A percentile compares a stretch with the other conserved stretches of the same genome.
Conservation (phyloP, 257 asterid genomes). For the Jacaranda mimosifolia region DNA sequence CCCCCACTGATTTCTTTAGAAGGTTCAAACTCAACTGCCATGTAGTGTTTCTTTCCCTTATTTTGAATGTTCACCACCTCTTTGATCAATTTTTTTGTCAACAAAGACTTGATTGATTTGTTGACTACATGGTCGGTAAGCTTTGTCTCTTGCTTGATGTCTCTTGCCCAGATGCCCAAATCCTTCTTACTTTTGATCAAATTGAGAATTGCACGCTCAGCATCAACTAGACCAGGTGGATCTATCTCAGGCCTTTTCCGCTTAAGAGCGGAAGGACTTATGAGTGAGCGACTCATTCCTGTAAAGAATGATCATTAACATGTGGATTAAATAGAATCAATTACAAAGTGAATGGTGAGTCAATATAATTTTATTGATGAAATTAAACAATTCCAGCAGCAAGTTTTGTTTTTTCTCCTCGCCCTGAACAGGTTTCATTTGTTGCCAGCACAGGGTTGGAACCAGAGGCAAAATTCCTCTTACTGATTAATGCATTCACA, state of each 20-base stretch:
- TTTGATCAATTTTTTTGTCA: slow-evolving; percentile 48
- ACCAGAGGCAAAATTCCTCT: not conserved
- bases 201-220: slow-evolving; percentile 53
- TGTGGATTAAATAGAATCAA: not conserved
- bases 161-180: slow-evolving; percentile 52
- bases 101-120: slow-evolving; percentile 51
- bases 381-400: not conserved
- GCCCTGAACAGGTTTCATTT: not conserved
- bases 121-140: slow-evolving; percentile 38
- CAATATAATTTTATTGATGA: not conserved
- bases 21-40: slow-evolving; percentile 69
- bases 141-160: slow-evolving; percentile 49
- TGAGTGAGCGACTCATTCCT: slow-evolving; percentile 43
- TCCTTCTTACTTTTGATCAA: slow-evolving; percentile 49
- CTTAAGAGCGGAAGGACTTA: slow-evolving; percentile 39
- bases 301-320: not conserved
- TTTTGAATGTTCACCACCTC: slow-evolving; percentile 55
- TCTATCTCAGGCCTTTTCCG: slow-evolving; percentile 56
- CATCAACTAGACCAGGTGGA: slow-evolving; percentile 43
- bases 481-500: not conserved
- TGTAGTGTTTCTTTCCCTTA: slow-evolving; percentile 54
- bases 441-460: not conserved
- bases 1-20: slow-evolving; percentile 77
- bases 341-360: not conserved
- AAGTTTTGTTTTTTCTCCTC: not conserved